Conservation (phyloP, 805 yeast species). For the Peterozyma xylosa region DNA sequence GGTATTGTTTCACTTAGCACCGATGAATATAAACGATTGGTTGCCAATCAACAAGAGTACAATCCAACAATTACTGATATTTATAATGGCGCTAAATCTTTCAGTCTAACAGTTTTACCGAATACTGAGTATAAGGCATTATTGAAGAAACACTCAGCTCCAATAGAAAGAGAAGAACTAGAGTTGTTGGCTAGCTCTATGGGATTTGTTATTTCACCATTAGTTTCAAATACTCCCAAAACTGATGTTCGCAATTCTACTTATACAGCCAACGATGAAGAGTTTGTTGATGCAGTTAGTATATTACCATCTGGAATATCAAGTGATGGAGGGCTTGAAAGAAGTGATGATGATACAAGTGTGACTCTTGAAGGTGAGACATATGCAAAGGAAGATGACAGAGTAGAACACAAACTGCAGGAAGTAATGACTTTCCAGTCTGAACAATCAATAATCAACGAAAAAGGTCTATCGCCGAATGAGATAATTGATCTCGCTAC, state of each 20-base stretch:
- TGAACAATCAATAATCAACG: not conserved
- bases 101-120: conserved; percentile 35
- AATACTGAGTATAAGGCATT: conserved; percentile 32
- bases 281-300: conserved; percentile 11
- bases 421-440: not conserved
- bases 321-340: not conserved
- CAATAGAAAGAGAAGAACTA: conserved; percentile 3
- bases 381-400: not conserved
- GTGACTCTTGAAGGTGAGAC: conserved; percentile 6
- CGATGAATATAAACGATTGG: conserved; percentile 9
- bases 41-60: conserved; percentile 4
- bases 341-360: conserved; percentile 9
- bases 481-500: conserved; percentile 16
- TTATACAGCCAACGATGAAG: conserved; percentile 4
- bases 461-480: not conserved
- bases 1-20: conserved; percentile 9
- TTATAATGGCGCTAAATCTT: conserved; percentile 26
- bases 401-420: conserved; percentile 7
- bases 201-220: conserved; percentile 7
- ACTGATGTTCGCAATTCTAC: not conserved
- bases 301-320: conserved; percentile 1
- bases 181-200: conserved; percentile 3
- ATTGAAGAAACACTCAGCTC: conserved; percentile 15
- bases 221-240: not conserved
- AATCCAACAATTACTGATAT: conserved; percentile 8